phyloP scores from a whole-genome alignment of 352 stramenopile genomes.

The Phytophthora ramorum region DNA sequence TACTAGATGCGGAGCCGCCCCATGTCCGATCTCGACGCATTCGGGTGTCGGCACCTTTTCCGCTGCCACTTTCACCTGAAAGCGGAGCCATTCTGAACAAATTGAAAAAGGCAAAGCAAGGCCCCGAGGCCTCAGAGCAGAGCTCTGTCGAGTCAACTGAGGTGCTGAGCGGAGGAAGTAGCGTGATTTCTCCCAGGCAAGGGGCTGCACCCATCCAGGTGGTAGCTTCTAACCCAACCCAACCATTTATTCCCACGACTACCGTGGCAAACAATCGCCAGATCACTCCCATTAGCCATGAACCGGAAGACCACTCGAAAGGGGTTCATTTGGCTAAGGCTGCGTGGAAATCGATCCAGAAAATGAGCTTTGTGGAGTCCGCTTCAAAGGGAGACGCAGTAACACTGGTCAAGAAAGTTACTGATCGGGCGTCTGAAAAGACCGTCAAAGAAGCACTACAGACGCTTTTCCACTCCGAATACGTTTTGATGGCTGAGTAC shows the following conservation, averaged over 20 bases:
- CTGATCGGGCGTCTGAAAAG: no score
- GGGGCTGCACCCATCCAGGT: no score
- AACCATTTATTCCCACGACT: no score
- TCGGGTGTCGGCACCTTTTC: neutral
- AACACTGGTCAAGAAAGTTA: neutral
- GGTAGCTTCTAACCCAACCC: no score
- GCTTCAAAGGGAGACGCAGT: no score
- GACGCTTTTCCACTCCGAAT: slow-evolving; percentile 19
- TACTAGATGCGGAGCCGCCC: neutral
- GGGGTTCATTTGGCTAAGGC: no score
- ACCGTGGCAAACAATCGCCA: no score
- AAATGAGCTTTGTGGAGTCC: neutral
- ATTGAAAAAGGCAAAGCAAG: neutral
- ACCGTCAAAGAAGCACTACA: slow-evolving; percentile 5
- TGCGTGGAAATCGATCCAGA: neutral
- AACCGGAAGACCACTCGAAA: no score
- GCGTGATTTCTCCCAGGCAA: no score
- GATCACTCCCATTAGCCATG: no score
- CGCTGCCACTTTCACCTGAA: neutral
- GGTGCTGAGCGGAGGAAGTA: neutral
- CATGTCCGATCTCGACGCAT: neutral
- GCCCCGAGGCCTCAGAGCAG: no score
- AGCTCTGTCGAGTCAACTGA: no score
- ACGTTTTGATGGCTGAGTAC: slow-evolving; percentile 25
- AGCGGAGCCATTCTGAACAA: neutral